Evolutionary conservation across 2,329 filamentous ascomycete species (phyloP).

Genomic region (Aspergillus uvarum): DNA sequence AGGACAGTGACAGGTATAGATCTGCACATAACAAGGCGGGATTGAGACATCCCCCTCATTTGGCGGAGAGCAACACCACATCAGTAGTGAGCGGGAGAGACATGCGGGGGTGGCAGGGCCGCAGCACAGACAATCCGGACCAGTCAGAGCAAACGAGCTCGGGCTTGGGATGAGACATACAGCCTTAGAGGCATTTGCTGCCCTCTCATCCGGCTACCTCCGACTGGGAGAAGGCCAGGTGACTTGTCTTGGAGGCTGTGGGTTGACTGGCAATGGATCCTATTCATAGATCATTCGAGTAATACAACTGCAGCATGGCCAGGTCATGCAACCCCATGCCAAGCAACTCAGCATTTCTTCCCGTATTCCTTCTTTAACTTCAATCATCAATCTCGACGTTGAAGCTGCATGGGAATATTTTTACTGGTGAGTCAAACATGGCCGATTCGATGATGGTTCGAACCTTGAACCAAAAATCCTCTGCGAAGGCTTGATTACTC

Average conservation of each 20-base stretch:
- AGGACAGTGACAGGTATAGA: conserved; percentile 4
- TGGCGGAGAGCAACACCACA: conserved; percentile 1
- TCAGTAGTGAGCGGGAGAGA: conserved; percentile 4
- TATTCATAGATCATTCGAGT: conserved; percentile 2
- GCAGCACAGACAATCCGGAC: background rate
- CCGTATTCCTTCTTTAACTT: background rate
- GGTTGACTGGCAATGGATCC: background rate
- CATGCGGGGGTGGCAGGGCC: conserved; percentile 7
- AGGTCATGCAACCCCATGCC: conserved; percentile 4
- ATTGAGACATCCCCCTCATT: conserved; percentile 5
- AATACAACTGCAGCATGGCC: background rate
- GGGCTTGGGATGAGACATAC: conserved; percentile 8
- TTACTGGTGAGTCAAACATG: background rate
- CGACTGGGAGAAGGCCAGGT: background rate
- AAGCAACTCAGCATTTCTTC: background rate
- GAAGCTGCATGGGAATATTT: background rate
- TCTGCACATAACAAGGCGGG: conserved; percentile 2
- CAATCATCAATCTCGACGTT: background rate
- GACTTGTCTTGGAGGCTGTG: conserved; percentile 4
- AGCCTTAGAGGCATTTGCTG: conserved; percentile 1
- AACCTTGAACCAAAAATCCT: background rate
- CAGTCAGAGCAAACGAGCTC: background rate
- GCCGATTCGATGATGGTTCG: background rate
- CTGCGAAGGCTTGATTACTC: background rate
- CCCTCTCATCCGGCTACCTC: conserved; percentile 3